Evolutionary conservation across 2,329 filamentous ascomycete species (phyloP).

Genomic region (Fusarium concolor): DNA sequence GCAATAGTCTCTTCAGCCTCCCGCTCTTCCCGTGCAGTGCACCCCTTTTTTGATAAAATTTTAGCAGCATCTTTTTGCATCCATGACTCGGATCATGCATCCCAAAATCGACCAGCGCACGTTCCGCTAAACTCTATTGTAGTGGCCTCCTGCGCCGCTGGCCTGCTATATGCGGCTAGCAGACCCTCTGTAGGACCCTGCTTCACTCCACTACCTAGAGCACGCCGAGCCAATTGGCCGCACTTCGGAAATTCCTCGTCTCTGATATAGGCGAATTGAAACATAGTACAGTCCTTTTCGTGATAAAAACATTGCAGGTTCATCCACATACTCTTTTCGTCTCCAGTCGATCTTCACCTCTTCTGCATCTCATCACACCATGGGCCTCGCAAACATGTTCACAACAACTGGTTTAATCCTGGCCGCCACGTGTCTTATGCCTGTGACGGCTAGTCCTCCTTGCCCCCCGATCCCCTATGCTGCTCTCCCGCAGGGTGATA

Average conservation of each 20-base stretch:
- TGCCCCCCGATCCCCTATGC: slow-evolving; percentile 19
- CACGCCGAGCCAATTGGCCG: neutral
- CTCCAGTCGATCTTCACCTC: slow-evolving; percentile 32
- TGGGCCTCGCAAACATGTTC: slow-evolving; percentile 32
- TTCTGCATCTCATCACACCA: slow-evolving; percentile 9
- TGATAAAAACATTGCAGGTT: neutral
- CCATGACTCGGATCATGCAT: slow-evolving; percentile 3
- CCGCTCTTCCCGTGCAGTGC: slow-evolving; percentile 3
- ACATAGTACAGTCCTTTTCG: neutral
- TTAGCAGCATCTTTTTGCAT: neutral
- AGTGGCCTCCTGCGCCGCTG: neutral
- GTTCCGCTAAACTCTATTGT: neutral
- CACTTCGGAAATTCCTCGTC: slow-evolving; percentile 20
- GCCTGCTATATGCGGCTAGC: neutral
- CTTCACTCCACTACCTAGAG: slow-evolving; percentile 11
- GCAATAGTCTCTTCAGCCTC: slow-evolving; percentile 4
- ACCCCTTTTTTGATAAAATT: neutral
- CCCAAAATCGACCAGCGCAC: neutral
- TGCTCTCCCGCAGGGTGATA: slow-evolving; percentile 46
- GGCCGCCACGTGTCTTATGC: slow-evolving; percentile 27
- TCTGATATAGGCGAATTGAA: slow-evolving; percentile 6
- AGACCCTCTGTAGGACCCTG: neutral
- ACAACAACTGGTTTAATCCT: slow-evolving; percentile 30
- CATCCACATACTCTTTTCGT: neutral
- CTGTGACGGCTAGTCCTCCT: neutral